Conservation (phyloP, 1,139 yeast species). For the Sugiyamaella grinbergsii region DNA sequence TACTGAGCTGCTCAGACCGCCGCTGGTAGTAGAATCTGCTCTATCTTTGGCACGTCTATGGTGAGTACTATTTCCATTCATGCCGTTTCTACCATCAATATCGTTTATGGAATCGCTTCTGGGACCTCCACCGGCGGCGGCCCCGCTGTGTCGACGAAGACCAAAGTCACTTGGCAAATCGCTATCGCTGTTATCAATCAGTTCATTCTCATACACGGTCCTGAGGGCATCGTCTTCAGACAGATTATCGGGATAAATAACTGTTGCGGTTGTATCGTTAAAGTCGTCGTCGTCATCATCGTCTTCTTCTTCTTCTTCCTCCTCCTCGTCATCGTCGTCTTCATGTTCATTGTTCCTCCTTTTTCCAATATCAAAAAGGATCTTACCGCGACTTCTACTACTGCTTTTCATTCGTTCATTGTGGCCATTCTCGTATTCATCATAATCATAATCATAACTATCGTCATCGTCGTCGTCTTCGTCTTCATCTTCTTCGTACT, state of each 20-base stretch:
- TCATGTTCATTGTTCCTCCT: conserved; percentile 13
- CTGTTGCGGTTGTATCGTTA: conserved; percentile 1
- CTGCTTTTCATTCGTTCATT: neutral
- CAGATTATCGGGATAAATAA: conserved; percentile 1
- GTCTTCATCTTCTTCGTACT: conserved; percentile 4
- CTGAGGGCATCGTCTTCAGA: conserved; percentile 29
- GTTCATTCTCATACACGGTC: conserved; percentile 29
- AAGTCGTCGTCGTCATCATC: conserved; percentile 11
- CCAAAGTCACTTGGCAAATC: conserved; percentile 22
- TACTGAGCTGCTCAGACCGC: conserved; percentile 15
- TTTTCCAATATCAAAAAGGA: conserved; percentile 11
- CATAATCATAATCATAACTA: conserved; percentile 16
- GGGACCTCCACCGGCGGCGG: neutral
- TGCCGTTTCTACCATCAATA: conserved; percentile 4
- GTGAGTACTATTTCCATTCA: neutral
- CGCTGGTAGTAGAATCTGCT: conserved; percentile 16
- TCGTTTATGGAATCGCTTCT: conserved; percentile 6
- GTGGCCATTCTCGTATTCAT: conserved; percentile 10
- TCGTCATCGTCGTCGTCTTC: conserved; percentile 22
- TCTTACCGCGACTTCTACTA: neutral
- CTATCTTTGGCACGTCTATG: conserved; percentile 4
- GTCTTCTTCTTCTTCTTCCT: conserved; percentile 17
- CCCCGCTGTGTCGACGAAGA: conserved; percentile 21
- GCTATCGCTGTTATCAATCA: conserved; percentile 23
- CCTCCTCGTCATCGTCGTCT: conserved; percentile 24